Conservation (phyloP, 192 early-diverging fungal genomes). For the Backusella mclennaniae region DNA sequence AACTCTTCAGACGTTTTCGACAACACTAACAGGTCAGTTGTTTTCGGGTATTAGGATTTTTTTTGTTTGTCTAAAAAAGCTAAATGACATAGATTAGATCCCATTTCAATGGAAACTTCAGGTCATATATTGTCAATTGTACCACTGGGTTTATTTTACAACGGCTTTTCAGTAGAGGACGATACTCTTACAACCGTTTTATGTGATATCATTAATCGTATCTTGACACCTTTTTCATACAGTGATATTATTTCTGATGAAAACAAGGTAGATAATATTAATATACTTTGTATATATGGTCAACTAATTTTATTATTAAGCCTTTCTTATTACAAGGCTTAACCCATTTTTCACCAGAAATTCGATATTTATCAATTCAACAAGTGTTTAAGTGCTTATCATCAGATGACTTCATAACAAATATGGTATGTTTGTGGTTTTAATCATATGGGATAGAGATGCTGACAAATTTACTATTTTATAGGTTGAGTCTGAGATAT, state of each 20-base stretch:
- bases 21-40: constrained; percentile 16
- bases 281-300: not conserved
- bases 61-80: not conserved
- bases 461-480: not conserved
- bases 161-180: constrained; percentile 5
- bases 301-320: constrained; percentile 7
- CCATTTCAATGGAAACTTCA: not conserved
- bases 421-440: constrained; percentile 27
- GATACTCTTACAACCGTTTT: constrained; percentile 12
- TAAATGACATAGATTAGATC: not conserved
- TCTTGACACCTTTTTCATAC: constrained; percentile 30
- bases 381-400: constrained; percentile 44
- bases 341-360: constrained; percentile 29
- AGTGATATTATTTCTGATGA: constrained; percentile 4
- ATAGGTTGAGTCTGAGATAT: constrained; percentile 35
- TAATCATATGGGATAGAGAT: too few species aligned
- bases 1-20: constrained; percentile 1
- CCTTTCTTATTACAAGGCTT: constrained; percentile 35
- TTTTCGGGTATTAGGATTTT: not conserved
- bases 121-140: constrained; percentile 16
- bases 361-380: constrained; percentile 40
- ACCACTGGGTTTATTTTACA: constrained; percentile 21
- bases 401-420: constrained; percentile 17
- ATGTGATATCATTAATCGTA: constrained; percentile 32
- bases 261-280: constrained; percentile 16